Base-by-base conservation (phyloP, 805 yeast genomes). In the Wickerhamiella hasegawae region DNA sequence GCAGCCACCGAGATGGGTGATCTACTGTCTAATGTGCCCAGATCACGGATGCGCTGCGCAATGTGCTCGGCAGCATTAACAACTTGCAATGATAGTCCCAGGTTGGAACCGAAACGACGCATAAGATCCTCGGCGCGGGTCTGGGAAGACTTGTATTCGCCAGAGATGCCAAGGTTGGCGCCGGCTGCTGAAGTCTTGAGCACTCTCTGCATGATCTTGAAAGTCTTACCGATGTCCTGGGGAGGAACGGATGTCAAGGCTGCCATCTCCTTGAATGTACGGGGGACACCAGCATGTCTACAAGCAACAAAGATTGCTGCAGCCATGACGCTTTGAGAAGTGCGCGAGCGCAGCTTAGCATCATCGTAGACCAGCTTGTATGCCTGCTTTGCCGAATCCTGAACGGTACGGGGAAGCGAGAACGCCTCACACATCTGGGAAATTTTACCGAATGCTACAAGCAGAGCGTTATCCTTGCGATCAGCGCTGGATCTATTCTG, bases 1-100 rank as follows among this genome's bases (percentile, higher is more conserved):
- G 97, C 97, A 0, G 97, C 96, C 51, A 90, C 83, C 25, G 98
- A 87, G 36, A 85, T 85, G 20, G 98, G 98, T 3, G 95, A 81
- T 46, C 95, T 71, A 48, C 98, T 97, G 14, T 94, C 96, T 50
- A 90, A 66, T 26, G 87, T 92, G 37, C 96, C 95, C 42, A 78
- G 76, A 42, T 81, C 94, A 52, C 82, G 80, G 50, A 93, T 83
- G 45, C 77, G 69, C 52, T 83, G 73, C 2, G 96, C 95, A 46
- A 90, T 83, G 49, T 77, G 71, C 57, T 87, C 96, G 2, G 97
- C 94, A 8, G 93, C 87, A 42, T 83, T 81, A 16, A 95, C 76
- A 31, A 85, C 76, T 57, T 74, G 83, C 42, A 83, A 74, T 16
- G 74, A 65, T 38, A 90, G 66, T 40, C 96, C 97, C 63, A 90